Conservation (phyloP, 306 rosid species). For the Prunus salicina region DNA sequence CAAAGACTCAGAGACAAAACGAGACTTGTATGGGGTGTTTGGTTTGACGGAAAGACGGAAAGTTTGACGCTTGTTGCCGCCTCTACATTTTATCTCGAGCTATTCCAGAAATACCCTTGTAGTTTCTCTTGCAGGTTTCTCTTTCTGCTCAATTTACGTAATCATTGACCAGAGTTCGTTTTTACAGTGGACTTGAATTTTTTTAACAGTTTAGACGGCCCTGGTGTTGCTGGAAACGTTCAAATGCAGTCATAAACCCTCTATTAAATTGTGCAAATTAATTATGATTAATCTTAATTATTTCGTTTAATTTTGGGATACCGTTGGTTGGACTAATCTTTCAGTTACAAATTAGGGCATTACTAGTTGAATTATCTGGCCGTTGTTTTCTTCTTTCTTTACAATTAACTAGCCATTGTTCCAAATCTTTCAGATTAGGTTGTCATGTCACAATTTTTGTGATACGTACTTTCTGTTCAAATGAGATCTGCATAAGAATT, state of each 20-base stretch:
- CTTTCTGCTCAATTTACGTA: neutral
- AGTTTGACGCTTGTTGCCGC: slow-evolving; percentile 32
- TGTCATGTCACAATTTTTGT: neutral
- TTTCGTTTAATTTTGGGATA: neutral
- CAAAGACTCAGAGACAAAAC: neutral
- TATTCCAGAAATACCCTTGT: slow-evolving; percentile 22
- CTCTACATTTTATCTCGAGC: neutral
- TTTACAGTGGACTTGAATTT: neutral
- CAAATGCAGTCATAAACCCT: neutral
- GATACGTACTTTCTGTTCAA: neutral
- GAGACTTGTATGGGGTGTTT: slow-evolving; percentile 2
- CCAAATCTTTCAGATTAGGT: neutral
- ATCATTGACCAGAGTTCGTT: neutral
- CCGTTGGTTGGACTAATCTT: neutral
- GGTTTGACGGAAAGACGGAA: slow-evolving; percentile 41
- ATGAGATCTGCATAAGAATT: neutral
- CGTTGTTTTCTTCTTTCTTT: neutral
- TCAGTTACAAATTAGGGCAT: neutral
- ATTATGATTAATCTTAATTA: neutral
- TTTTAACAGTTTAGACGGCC: neutral
- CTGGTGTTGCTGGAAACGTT: neutral
- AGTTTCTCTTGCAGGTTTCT: neutral
- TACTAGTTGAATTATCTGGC: neutral
- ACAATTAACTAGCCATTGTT: neutral
- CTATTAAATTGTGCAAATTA: neutral